Evolutionary conservation across 1,284 basidiomycete genomes (phyloP).

Genomic region (Bondarzewia mesenterica): DNA sequence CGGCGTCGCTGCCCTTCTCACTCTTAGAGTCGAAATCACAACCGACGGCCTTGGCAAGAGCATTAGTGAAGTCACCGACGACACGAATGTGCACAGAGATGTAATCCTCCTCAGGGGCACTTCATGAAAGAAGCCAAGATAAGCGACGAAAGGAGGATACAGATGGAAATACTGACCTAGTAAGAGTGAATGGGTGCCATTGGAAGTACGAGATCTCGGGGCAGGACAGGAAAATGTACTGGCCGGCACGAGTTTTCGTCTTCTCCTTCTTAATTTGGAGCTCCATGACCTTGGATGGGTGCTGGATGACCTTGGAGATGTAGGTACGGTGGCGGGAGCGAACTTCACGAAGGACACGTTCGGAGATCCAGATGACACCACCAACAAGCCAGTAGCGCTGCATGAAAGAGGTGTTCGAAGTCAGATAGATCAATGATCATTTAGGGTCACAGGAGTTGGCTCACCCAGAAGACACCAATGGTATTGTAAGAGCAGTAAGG

Average conservation of each 20-base stretch:
- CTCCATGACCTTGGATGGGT: conserved; percentile 85
- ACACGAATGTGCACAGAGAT: conserved; percentile 85
- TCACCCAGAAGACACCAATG: conserved; percentile 90
- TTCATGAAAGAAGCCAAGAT: conserved; percentile 16
- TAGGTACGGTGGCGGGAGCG: conserved; percentile 82
- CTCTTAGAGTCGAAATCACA: conserved; percentile 66
- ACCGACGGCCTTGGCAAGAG: conserved; percentile 73
- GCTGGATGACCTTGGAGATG: conserved; percentile 88
- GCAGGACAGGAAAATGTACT: conserved; percentile 84
- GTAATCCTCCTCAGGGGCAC: conserved; percentile 86
- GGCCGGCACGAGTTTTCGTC: conserved; percentile 69
- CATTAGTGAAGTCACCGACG: conserved; percentile 80
- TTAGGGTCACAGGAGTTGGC: not conserved
- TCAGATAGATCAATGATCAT: conserved; percentile 4
- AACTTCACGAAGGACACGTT: conserved; percentile 83
- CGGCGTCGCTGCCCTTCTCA: conserved; percentile 35
- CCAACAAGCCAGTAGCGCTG: conserved; percentile 87
- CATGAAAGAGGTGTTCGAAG: too few relatives aligned
- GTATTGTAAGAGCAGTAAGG: conserved; percentile 78
- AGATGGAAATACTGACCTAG: conserved; percentile 36
- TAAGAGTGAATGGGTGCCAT: conserved; percentile 92
- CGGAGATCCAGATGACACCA: conserved; percentile 75
- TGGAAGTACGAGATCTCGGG: conserved; percentile 89
- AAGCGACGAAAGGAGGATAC: not conserved
- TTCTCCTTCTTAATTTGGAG: conserved; percentile 93